These are phyloP conservation scores for Alternaria angustiovoidea DNA, from an alignment of 2,329 filamentous ascomycete genomes.

Conservation along the genomic window DNA sequence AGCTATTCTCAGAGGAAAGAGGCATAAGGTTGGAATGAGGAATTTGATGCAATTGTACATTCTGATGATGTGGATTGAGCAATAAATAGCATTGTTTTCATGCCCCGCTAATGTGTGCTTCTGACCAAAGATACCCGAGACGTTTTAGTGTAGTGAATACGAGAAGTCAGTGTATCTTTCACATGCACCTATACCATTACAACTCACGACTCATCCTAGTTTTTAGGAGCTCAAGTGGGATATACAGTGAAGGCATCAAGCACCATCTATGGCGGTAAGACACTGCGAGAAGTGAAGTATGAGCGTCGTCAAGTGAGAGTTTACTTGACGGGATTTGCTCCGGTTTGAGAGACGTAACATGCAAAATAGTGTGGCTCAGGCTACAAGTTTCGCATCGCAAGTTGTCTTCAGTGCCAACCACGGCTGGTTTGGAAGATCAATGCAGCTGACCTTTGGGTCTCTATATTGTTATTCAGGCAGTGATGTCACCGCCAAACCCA, in stretches of 20 bases:
- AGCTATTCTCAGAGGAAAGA: background rate
- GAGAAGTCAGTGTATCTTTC: no score
- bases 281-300: background rate
- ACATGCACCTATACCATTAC: no score
- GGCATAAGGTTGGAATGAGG: background rate
- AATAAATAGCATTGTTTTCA: background rate
- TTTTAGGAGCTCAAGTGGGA: background rate
- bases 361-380: background rate
- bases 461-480: slow-evolving; percentile 1
- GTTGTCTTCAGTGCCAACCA: background rate
- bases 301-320: background rate
- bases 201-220: background rate
- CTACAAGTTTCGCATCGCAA: background rate
- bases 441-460: background rate
- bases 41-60: background rate
- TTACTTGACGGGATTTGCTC: background rate
- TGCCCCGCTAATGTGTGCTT: background rate
- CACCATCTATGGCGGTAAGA: background rate
- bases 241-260: background rate
- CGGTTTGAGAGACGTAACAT: background rate
- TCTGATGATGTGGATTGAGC: background rate
- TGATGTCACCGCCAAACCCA: slow-evolving; percentile 81
- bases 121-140: background rate
- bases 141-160: background rate
- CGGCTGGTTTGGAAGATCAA: background rate